Percentiles rank a stretch among this genome's conserved stretches.
phyloP scores from a whole-genome alignment of 495 filamentous ascomycete species.

The Lasiosphaeria miniovina region DNA sequence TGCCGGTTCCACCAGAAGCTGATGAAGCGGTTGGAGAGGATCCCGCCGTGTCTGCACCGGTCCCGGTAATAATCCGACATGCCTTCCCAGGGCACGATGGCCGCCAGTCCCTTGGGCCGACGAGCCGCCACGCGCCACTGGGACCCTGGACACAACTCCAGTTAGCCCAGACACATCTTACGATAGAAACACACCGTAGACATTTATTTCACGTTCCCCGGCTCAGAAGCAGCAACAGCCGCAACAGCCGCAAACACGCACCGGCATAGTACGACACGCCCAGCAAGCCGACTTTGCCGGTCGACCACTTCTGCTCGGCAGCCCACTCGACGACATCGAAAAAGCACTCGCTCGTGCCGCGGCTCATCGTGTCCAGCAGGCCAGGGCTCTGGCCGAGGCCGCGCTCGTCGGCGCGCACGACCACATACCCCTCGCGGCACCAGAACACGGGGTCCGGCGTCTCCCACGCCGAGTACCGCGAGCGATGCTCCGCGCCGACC shows the following conservation, averaged over 20 bases:
- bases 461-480: slow-evolving; percentile 60
- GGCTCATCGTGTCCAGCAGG: slow-evolving; percentile 58
- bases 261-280: slow-evolving; percentile 64
- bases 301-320: slow-evolving; percentile 58
- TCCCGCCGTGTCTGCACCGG: slow-evolving; percentile 62
- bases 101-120: slow-evolving; percentile 54
- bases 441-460: slow-evolving; percentile 62
- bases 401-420: slow-evolving; percentile 59
- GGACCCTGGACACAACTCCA: slow-evolving; percentile 10
- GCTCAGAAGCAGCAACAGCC: not conserved
- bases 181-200: slow-evolving; percentile 10
- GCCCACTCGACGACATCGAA: slow-evolving; percentile 64
- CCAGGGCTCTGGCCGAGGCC: slow-evolving; percentile 59
- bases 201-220: too few species aligned
- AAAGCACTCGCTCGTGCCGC: slow-evolving; percentile 56
- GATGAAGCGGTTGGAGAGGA: slow-evolving; percentile 61
- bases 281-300: slow-evolving; percentile 59
- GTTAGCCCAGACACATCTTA: not conserved
- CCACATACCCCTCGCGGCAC: slow-evolving; percentile 58
- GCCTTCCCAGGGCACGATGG: slow-evolving; percentile 67
- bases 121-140: slow-evolving; percentile 65
- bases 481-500: slow-evolving; percentile 46
- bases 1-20: slow-evolving; percentile 65
- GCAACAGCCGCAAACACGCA: slow-evolving; percentile 4
- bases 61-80: slow-evolving; percentile 67